Evolutionary conservation across 208 protist species (phyloP), one percentile per base, ranked within the genome.

Genomic region (Blastocrithidia nonstop): DNA sequence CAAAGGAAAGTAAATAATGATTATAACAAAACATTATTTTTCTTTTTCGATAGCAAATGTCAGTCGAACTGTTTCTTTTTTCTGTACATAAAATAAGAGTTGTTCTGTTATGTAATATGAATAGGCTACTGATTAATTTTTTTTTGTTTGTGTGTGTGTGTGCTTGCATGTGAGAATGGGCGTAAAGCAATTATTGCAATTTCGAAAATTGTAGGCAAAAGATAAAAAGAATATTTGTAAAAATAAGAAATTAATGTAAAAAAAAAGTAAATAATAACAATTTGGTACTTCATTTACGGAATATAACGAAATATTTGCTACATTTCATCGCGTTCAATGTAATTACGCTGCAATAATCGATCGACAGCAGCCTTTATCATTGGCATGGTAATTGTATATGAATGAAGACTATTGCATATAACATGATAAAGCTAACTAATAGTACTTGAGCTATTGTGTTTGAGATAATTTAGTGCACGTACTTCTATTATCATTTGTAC

Each of bases 341-440:
- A 57, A 0, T 57, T 64, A 23, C 77, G 61, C 43, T 71, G 58
- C 31, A 79, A 70, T 13, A 87, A 66, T 39, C 66, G 68, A 35
- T 87, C 77, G 27, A 87, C 49, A 0, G 52, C 45, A 0, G 37
- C 41, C 54, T 87, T 87, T 48, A 87, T 31, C 26, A 76, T 59
- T 21, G 48, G 29, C 4, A 54, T 44, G 3, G 49, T 22, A 15
- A 67, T 45, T 1, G 31, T 38, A 19, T 54, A 20, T 5, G 45
- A 42, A 8, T 35, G 9, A 40, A 60, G 54, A 5, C 22, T 23
- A 6, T 45, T 15, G 9, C 27, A 45, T 17, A 68, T 32, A 26
- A 28, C 28, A n/a, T 24, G 16, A 38, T 54, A 41, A 21, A 71
- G 45, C 23, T 59, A 53, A 23, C 50, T 43, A 0, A 64, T 20